Evolutionary conservation across 352 stramenopile genomes (phyloP).

Genomic region (Phytophthora chlamydospora): DNA sequence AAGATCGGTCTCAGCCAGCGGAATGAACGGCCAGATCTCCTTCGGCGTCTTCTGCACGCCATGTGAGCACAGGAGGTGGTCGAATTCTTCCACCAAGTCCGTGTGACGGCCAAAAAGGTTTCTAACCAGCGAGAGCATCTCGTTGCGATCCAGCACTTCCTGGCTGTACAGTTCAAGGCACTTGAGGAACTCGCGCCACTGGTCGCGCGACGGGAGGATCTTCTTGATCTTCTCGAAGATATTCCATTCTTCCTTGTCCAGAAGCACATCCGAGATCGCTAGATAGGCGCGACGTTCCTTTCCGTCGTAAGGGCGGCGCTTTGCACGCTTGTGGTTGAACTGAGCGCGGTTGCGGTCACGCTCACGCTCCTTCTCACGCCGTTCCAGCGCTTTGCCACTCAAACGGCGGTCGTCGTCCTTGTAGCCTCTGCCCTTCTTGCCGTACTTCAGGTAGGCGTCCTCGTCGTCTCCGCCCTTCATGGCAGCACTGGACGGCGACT

Average conservation of each 20-base stretch:
- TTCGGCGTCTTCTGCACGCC: constrained; percentile 82
- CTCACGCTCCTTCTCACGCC: constrained; percentile 79
- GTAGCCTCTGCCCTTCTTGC: constrained; percentile 60
- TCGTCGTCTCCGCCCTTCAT: constrained; percentile 67
- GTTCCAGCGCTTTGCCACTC: constrained; percentile 63
- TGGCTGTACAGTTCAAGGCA: constrained; percentile 98
- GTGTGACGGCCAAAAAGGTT: constrained; percentile 90
- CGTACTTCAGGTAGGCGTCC: constrained; percentile 41
- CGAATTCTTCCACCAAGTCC: constrained; percentile 84
- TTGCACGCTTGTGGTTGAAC: constrained; percentile 75
- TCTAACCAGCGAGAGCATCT: constrained; percentile 88
- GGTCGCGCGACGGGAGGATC: constrained; percentile 92
- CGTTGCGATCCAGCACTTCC: constrained; percentile 93
- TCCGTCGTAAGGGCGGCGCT: constrained; percentile 70
- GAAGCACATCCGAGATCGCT: constrained; percentile 75
- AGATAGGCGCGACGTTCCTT: constrained; percentile 80
- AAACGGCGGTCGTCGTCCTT: constrained; percentile 61
- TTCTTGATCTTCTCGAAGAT: constrained; percentile 97
- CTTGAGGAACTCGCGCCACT: constrained; percentile 98
- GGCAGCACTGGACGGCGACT: constrained; percentile 60
- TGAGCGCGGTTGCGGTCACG: constrained; percentile 78
- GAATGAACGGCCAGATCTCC: constrained; percentile 93
- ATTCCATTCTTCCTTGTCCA: constrained; percentile 87
- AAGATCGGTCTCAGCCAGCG: constrained; percentile 91
- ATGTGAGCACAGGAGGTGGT: constrained; percentile 73